Percentiles rank a stretch among this genome's conserved stretches.
Evolutionary conservation across 805 yeast species (phyloP).

Genomic region (Ogataea ramenticola): DNA sequence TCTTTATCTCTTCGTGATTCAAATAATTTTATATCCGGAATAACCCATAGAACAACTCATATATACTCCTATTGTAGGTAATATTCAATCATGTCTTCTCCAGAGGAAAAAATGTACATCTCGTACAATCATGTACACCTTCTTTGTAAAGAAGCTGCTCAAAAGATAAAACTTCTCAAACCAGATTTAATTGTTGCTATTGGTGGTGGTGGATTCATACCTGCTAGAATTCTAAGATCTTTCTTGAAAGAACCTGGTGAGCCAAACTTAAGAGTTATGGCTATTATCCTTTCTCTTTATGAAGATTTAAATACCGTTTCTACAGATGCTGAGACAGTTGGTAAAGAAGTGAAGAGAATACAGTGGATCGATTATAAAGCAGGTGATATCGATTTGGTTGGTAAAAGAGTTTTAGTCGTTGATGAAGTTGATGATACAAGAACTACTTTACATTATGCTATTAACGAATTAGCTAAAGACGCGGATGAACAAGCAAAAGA

Average conservation of each 20-base stretch:
- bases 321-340: constrained; percentile 47
- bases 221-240: constrained; percentile 92
- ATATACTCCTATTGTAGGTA: constrained; percentile 15
- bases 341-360: constrained; percentile 64
- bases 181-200: constrained; percentile 92
- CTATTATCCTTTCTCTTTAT: constrained; percentile 85
- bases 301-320: constrained; percentile 70
- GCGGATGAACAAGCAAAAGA: constrained; percentile 53
- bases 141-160: constrained; percentile 38
- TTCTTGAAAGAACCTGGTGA: constrained; percentile 83
- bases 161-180: constrained; percentile 58
- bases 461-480: constrained; percentile 67
- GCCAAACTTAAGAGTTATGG: constrained; percentile 89
- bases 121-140: constrained; percentile 79
- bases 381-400: constrained; percentile 46
- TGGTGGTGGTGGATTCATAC: constrained; percentile 88
- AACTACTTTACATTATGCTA: constrained; percentile 76
- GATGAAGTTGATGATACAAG: constrained; percentile 87
- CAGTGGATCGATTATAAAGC: constrained; percentile 80
- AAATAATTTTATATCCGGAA: no score
- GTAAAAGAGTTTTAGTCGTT: constrained; percentile 64
- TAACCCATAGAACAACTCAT: no score
- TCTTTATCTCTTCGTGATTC: no score
- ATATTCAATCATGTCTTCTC: constrained; percentile 17
- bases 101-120: constrained; percentile 51